A percentile compares a stretch with the other conserved stretches of the same genome.
phyloP scores from a whole-genome alignment of 2,329 filamentous ascomycete genomes.

The Bisporella sp. region DNA sequence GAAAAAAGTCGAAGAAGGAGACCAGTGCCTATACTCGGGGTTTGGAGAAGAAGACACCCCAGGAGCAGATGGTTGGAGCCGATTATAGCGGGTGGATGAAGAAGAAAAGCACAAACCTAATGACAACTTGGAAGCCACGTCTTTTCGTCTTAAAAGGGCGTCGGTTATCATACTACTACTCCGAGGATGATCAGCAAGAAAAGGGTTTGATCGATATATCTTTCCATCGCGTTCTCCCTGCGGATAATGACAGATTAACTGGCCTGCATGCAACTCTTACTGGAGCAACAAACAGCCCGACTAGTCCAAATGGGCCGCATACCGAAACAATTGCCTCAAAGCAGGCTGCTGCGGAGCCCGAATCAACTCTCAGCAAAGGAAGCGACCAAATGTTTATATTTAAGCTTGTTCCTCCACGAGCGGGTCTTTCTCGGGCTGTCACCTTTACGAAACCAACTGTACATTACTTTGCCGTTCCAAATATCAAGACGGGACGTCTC shows the following conservation, averaged over 20 bases:
- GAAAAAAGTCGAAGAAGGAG: slow-evolving; percentile 81
- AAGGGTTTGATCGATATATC: slow-evolving; percentile 97
- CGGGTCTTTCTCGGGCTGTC: slow-evolving; percentile 80
- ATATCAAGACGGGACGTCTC: slow-evolving; percentile 74
- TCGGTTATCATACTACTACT: slow-evolving; percentile 92
- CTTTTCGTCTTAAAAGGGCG: slow-evolving; percentile 93
- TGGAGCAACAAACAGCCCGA: slow-evolving; percentile 64
- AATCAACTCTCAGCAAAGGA: slow-evolving; percentile 25
- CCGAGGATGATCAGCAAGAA: slow-evolving; percentile 85
- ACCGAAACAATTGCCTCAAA: slow-evolving; percentile 37
- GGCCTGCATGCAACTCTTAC: slow-evolving; percentile 89
- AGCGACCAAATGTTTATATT: slow-evolving; percentile 88
- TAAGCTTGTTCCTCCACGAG: slow-evolving; percentile 88
- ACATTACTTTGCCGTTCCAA: slow-evolving; percentile 96
- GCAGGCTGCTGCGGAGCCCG: slow-evolving; percentile 34
- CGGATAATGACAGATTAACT: slow-evolving; percentile 84
- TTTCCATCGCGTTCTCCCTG: slow-evolving; percentile 91
- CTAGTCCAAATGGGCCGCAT: slow-evolving; percentile 41
- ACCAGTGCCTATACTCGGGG: slow-evolving; percentile 92
- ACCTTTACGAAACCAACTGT: slow-evolving; percentile 97
- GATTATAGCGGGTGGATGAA: slow-evolving; percentile 99
- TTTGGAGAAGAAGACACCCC: slow-evolving; percentile 70
- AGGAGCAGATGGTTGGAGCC: slow-evolving; percentile 76
- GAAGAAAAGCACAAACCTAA: slow-evolving; percentile 92
- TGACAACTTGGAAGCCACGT: slow-evolving; percentile 96